These are phyloP conservation scores for Ogataea angusta DNA, from an alignment of 805 yeast genomes.

Conservation along the genomic window DNA sequence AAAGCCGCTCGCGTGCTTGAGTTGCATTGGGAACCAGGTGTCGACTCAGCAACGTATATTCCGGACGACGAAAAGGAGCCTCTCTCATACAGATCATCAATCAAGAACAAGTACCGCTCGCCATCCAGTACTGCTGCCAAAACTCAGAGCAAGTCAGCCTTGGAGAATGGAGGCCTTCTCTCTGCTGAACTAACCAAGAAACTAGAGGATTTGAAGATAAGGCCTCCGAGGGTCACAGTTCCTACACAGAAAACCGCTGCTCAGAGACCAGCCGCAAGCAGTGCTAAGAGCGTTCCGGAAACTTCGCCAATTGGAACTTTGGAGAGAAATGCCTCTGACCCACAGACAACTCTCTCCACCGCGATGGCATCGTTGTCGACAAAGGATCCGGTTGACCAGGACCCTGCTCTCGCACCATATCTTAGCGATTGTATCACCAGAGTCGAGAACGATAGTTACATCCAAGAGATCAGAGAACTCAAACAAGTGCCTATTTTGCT, in stretches of 20 bases:
- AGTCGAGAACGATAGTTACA: slow-evolving; percentile 55
- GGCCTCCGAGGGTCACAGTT: slow-evolving; percentile 42
- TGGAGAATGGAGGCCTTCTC: slow-evolving; percentile 29
- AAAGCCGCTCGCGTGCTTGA: slow-evolving; percentile 65
- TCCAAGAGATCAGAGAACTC: slow-evolving; percentile 81
- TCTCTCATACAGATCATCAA: slow-evolving; percentile 70
- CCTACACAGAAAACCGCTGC: slow-evolving; percentile 18
- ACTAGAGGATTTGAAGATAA: slow-evolving; percentile 47
- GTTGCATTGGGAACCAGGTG: slow-evolving; percentile 88
- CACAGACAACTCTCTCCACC: slow-evolving; percentile 9
- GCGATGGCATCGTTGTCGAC: not conserved
- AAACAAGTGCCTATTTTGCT: slow-evolving; percentile 78
- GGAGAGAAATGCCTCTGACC: slow-evolving; percentile 9
- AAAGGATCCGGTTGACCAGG: slow-evolving; percentile 15
- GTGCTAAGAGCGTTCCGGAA: slow-evolving; percentile 30
- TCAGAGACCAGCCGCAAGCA: slow-evolving; percentile 12
- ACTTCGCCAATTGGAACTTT: slow-evolving; percentile 21
- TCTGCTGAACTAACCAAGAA: slow-evolving; percentile 46
- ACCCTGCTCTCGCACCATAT: slow-evolving; percentile 52
- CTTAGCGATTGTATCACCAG: slow-evolving; percentile 55
- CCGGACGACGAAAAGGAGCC: slow-evolving; percentile 88
- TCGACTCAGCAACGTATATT: slow-evolving; percentile 84
- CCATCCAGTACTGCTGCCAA: slow-evolving; percentile 71
- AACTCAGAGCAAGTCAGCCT: slow-evolving; percentile 40
- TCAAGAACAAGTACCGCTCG: slow-evolving; percentile 73